These are phyloP conservation scores for Tylopilus balloui DNA, from an alignment of 768 basidiomycete species.

Conservation along the genomic window DNA sequence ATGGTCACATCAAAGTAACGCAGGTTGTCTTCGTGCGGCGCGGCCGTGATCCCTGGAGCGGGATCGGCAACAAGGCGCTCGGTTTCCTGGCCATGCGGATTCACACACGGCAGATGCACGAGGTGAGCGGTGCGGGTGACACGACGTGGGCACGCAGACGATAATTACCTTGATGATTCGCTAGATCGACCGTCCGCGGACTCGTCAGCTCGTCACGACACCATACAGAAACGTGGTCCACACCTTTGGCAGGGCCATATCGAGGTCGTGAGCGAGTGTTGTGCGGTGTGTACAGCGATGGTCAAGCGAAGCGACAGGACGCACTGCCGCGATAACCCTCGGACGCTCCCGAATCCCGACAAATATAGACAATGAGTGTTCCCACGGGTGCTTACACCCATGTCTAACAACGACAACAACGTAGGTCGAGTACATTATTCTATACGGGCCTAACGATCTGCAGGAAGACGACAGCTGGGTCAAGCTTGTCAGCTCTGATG, in stretches of 20 bases:
- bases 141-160: conserved; percentile 15
- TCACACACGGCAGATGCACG: conserved; percentile 11
- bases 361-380: conserved; percentile 4
- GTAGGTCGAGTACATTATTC: conserved; percentile 11
- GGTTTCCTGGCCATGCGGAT: conserved; percentile 66
- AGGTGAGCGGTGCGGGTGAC: conserved; percentile 19
- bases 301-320: conserved; percentile 8
- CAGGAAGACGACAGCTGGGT: conserved; percentile 57
- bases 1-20: conserved; percentile 99
- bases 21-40: conserved; percentile 94
- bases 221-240: background rate
- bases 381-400: conserved; percentile 18
- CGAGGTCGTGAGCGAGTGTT: conserved; percentile 13
- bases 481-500: conserved; percentile 70
- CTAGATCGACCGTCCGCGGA: conserved; percentile 26
- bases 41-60: conserved; percentile 94
- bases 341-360: conserved; percentile 17
- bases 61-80: conserved; percentile 95
- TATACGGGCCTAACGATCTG: background rate
- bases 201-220: conserved; percentile 1
- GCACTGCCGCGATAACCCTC: conserved; percentile 1
- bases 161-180: conserved; percentile 48
- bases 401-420: conserved; percentile 16
- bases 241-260: conserved; percentile 38
- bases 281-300: conserved; percentile 13